phyloP scores from a whole-genome alignment of 2,329 filamentous ascomycete species.

The Colletotrichum filicis region DNA sequence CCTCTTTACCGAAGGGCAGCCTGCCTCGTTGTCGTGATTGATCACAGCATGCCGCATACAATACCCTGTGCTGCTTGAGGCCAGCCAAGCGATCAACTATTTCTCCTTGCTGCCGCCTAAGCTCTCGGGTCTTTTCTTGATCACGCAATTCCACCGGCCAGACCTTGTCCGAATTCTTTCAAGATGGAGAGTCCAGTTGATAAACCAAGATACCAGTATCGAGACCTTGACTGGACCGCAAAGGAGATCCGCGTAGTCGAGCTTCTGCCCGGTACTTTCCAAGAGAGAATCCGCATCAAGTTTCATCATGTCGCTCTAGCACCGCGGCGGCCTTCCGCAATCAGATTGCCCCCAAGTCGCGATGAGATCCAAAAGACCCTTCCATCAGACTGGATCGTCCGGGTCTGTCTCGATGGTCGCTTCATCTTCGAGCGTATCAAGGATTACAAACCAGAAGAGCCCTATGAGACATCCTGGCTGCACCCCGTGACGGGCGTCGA shows the following conservation, averaged over 20 bases:
- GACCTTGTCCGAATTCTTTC: too few species aligned
- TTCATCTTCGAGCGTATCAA: not conserved
- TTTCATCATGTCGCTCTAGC: not conserved
- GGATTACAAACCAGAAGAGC: not conserved
- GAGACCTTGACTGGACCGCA: not conserved
- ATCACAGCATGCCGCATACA: too few species aligned
- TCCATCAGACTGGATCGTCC: not conserved
- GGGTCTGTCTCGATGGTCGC: not conserved
- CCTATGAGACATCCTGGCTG: constrained; percentile 7
- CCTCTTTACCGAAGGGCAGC: too few species aligned
- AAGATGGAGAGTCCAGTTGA: not conserved
- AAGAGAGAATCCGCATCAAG: constrained; percentile 2
- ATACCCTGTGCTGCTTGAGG: too few species aligned
- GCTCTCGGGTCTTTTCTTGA: too few species aligned
- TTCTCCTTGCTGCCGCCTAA: too few species aligned
- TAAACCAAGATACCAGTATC: not conserved
- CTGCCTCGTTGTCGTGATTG: too few species aligned
- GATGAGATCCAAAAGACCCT: constrained; percentile 3
- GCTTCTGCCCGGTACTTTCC: not conserved
- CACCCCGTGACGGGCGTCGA: not conserved
- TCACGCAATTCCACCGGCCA: too few species aligned
- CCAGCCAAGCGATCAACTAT: too few species aligned
- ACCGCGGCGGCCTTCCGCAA: not conserved
- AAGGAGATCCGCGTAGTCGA: constrained; percentile 1
- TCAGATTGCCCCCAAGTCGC: not conserved